A percentile compares a stretch with the other conserved stretches of the same genome.
These are phyloP conservation scores for Gracilariopsis chorda DNA, from an alignment of 23 red algal genomes.

Conservation along the genomic window DNA sequence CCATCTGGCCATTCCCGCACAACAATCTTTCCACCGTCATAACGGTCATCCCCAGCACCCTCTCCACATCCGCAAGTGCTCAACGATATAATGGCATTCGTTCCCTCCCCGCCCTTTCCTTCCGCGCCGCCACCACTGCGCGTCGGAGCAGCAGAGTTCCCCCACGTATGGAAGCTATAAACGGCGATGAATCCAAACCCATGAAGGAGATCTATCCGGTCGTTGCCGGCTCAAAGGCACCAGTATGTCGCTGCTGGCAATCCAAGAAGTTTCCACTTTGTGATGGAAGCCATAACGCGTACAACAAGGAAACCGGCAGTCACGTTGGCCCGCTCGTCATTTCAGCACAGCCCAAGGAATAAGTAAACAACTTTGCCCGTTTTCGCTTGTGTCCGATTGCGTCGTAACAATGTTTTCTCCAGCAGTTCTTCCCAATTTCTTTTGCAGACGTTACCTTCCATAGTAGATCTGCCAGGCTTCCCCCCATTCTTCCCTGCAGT, in stretches of 20 bases:
- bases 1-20: too few relatives aligned
- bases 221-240: conserved; percentile 4
- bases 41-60: too few relatives aligned
- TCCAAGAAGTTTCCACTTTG: conserved; percentile 69
- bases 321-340: conserved; percentile 70
- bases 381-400: too few relatives aligned
- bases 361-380: too few relatives aligned
- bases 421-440: too few relatives aligned
- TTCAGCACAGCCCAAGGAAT: not conserved
- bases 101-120: not conserved
- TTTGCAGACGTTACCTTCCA: too few relatives aligned
- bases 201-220: conserved; percentile 54
- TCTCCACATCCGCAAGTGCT: too few relatives aligned
- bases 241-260: conserved; percentile 82
- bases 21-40: too few relatives aligned
- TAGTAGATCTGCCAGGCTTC: too few relatives aligned
- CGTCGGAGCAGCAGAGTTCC: not conserved
- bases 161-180: not conserved
- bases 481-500: too few relatives aligned
- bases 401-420: too few relatives aligned
- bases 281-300: conserved; percentile 67
- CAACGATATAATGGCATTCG: too few relatives aligned
- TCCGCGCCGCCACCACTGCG: not conserved
- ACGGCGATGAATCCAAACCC: conserved; percentile 34
- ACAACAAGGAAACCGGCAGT: conserved; percentile 75